Evolutionary conservation across 2,329 filamentous ascomycete species (phyloP).

Genomic region (Metarhizium anisopliae): DNA sequence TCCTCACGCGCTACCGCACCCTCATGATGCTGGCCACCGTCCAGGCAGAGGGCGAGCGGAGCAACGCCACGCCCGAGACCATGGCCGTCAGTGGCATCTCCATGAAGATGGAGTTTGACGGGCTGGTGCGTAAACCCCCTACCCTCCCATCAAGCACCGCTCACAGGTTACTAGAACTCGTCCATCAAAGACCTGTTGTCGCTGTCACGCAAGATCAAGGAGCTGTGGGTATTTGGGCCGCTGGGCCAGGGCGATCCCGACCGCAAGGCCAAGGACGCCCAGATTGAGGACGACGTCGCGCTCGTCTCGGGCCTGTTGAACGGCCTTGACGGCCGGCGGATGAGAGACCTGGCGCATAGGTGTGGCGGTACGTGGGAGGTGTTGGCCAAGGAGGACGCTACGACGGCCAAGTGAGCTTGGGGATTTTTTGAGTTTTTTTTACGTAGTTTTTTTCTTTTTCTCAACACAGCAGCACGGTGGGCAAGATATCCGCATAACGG

Average conservation of each 20-base stretch:
- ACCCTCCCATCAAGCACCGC: neutral
- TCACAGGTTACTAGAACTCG: constrained; percentile 21
- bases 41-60: constrained; percentile 29
- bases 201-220: constrained; percentile 34
- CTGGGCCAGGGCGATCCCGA: constrained; percentile 29
- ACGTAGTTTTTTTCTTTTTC: no score
- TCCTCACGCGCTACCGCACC: constrained; percentile 33
- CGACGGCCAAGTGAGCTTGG: neutral
- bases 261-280: constrained; percentile 25
- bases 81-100: constrained; percentile 33
- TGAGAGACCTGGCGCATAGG: constrained; percentile 24
- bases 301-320: constrained; percentile 25
- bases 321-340: constrained; percentile 22
- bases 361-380: constrained; percentile 29
- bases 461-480: no score
- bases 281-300: constrained; percentile 26
- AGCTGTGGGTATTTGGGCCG: constrained; percentile 36
- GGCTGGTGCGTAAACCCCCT: no score
- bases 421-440: no score
- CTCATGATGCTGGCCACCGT: constrained; percentile 35
- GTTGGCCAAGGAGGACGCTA: constrained; percentile 12
- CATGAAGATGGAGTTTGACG: constrained; percentile 37
- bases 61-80: constrained; percentile 30
- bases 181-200: constrained; percentile 36
- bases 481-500: no score